Evolutionary conservation across 768 basidiomycete genomes (phyloP).

Genomic region (Mycena vulgaris): DNA sequence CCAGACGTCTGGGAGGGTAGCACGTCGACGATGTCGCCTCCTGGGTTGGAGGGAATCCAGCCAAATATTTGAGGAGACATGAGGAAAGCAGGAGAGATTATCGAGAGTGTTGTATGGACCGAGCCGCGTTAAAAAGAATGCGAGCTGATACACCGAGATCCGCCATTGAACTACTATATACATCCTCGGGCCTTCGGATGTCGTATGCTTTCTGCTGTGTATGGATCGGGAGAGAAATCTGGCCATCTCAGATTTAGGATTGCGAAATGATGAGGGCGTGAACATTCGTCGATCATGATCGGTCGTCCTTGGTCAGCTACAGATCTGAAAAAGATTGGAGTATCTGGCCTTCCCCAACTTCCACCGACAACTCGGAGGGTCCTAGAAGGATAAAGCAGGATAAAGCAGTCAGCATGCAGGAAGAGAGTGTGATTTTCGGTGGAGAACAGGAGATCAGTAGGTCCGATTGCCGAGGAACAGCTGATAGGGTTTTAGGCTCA

Average conservation of each 20-base stretch:
- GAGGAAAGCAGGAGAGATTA: background rate
- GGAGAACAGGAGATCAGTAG: background rate
- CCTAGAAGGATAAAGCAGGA: no score
- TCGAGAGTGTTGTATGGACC: background rate
- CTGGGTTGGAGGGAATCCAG: conserved; percentile 19
- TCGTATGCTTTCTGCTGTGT: background rate
- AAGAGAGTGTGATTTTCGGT: background rate
- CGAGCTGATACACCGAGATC: conserved; percentile 4
- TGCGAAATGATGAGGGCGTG: background rate
- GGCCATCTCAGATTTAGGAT: background rate
- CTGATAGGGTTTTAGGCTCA: conserved; percentile 11
- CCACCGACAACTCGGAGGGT: no score
- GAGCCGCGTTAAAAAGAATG: background rate
- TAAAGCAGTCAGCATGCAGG: background rate
- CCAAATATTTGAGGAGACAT: conserved; percentile 32
- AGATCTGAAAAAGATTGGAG: no score
- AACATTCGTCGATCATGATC: conserved; percentile 5
- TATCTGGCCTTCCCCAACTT: no score
- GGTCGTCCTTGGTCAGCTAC: background rate
- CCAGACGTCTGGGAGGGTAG: background rate
- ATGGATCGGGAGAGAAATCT: background rate
- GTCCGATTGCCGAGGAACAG: background rate
- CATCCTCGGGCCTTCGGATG: background rate
- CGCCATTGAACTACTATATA: conserved; percentile 17
- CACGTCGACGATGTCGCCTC: conserved; percentile 28